phyloP scores from a whole-genome alignment of 768 basidiomycete species.

The Austroboletus eburneus region DNA sequence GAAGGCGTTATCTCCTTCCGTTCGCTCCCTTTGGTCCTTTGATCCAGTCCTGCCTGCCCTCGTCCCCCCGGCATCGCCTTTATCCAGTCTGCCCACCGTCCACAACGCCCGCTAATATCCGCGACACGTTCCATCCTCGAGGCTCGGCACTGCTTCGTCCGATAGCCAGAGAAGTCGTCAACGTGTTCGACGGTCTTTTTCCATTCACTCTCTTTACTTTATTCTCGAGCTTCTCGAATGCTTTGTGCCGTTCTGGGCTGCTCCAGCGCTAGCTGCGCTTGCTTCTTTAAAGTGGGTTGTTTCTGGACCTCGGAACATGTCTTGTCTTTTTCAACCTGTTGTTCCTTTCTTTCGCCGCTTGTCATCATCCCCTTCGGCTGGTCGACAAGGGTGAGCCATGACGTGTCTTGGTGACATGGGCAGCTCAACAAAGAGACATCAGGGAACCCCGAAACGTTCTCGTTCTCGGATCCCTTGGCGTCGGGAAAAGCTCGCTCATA shows the following conservation, averaged over 20 bases:
- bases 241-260: too few relatives aligned
- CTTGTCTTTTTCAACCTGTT: neutral
- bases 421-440: conserved; percentile 1
- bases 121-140: conserved; percentile 12
- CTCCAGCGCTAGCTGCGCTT: too few relatives aligned
- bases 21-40: neutral
- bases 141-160: neutral
- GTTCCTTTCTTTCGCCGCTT: neutral
- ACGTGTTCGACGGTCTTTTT: too few relatives aligned
- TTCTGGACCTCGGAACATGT: neutral
- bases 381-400: conserved; percentile 8
- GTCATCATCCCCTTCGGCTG: neutral
- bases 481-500: conserved; percentile 38
- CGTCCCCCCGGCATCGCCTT: too few relatives aligned
- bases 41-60: too few relatives aligned
- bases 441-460: conserved; percentile 6
- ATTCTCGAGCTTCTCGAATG: too few relatives aligned
- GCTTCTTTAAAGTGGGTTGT: neutral
- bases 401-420: neutral
- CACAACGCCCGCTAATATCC: neutral
- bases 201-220: too few relatives aligned
- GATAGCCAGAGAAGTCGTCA: too few relatives aligned
- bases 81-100: too few relatives aligned
- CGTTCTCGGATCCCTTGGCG: conserved; percentile 26
- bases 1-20: neutral